Evolutionary conservation across 2,329 filamentous ascomycete species (phyloP), one percentile per base, ranked within the genome.

Genomic region (Fusarium scirpi): DNA sequence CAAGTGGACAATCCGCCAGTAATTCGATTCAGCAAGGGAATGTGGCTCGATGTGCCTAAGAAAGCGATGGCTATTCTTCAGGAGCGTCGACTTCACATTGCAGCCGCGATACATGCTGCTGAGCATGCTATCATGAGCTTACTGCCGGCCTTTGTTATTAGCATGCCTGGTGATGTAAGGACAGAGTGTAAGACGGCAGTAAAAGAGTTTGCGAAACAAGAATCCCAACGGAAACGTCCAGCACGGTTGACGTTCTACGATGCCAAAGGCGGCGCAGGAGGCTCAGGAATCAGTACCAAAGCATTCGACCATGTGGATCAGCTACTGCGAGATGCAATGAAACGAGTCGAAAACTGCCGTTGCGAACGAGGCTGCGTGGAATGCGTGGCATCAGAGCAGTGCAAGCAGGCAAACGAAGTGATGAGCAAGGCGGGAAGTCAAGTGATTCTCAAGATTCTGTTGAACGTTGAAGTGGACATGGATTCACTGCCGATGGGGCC

Each of bases 201-300:
- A 64, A 98, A 98, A 79, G 95, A 98, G 80, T 94, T 98, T 68
- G 89, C 93, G 1, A 89, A 89, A 72, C 82, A 85, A 56, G 89
- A 92, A 75, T 90, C 89, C 1, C 82, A 83, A 29, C 87, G 94
- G 30, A 97, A 97, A 81, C 86, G 96, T 6, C 96, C 95, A 0
- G 96, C 94, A 0, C 85, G 96, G 1, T 81, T 99, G 49, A 97
- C 94, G 0, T 97, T 99, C 76, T 99, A 98, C 80, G 96, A 98
- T 78, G 91, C 94, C 5, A 97, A 97, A 80, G 96, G 96, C 10
- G 95, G 95, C 0, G 87, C 92, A 0, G 87, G 89, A 45, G 95
- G 95, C 0, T 92, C 89, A 0, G 96, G 96, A 0, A 97, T 98
- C 72, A 94, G 92, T 67, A 92, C 91, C 41, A 98, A 97, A 78